These are phyloP conservation scores for Aspergillus sp. DNA, from an alignment of 2,329 filamentous ascomycete genomes.

Conservation along the genomic window DNA sequence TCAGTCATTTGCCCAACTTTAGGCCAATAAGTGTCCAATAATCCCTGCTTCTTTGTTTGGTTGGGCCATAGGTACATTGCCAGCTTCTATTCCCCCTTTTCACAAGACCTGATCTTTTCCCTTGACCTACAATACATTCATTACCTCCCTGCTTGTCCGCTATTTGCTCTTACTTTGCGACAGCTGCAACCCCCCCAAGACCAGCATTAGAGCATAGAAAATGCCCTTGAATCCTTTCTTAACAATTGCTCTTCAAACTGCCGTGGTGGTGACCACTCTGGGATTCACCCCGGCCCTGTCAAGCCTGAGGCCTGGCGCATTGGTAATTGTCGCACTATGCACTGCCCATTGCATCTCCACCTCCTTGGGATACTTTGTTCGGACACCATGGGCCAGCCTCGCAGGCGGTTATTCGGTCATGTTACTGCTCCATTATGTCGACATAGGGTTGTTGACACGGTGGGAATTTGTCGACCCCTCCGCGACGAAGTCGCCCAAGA, in stretches of 20 bases:
- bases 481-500: background rate
- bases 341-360: slow-evolving; percentile 5
- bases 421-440: slow-evolving; percentile 7
- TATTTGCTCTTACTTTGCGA: background rate
- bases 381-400: slow-evolving; percentile 4
- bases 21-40: no score
- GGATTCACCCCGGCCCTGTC: background rate
- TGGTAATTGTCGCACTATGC: background rate
- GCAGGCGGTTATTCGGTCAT: slow-evolving; percentile 6
- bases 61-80: no score
- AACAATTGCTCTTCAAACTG: background rate
- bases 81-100: no score
- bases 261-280: background rate
- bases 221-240: background rate
- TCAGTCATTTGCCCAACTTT: no score
- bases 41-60: no score
- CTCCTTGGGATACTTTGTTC: background rate
- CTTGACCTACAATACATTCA: no score
- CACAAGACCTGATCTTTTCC: no score
- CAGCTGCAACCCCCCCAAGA: background rate
- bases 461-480: slow-evolving; percentile 5
- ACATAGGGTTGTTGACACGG: background rate
- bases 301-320: background rate
- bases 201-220: background rate
- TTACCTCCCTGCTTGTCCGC: no score